Conservation (phyloP, 257 asterid genomes). For the Orobanche coerulescens region DNA sequence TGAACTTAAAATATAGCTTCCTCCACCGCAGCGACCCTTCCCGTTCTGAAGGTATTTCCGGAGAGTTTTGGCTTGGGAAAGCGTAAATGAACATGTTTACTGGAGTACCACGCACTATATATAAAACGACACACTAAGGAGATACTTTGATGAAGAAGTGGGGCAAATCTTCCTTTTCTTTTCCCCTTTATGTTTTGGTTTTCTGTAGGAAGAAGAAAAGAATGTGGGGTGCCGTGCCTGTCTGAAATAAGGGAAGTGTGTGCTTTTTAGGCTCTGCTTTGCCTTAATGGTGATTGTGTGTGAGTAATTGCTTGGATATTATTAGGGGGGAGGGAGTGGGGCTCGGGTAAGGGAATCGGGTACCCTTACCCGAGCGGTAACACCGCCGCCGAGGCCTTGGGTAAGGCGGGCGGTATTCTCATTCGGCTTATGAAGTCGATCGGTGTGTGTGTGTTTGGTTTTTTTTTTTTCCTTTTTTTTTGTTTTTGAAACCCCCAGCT, state of each 20-base stretch:
- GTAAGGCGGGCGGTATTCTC: too few relatives aligned
- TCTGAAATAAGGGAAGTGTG: neutral
- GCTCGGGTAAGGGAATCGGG: too few relatives aligned
- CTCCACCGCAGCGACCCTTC: conserved; percentile 20
- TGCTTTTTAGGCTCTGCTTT: conserved; percentile 25
- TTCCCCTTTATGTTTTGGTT: conserved; percentile 23
- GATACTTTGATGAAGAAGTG: conserved; percentile 66
- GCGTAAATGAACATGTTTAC: conserved; percentile 17
- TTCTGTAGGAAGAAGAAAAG: conserved; percentile 64
- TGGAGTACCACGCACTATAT: conserved; percentile 23
- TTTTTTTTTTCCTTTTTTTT: too few relatives aligned
- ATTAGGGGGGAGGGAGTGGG: too few relatives aligned
- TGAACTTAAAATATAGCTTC: conserved; percentile 4
- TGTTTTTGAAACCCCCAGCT: too few relatives aligned
- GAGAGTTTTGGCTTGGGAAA: conserved; percentile 21
- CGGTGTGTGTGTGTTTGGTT: too few relatives aligned
- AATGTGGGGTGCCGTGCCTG: conserved; percentile 35
- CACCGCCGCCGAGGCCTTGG: too few relatives aligned
- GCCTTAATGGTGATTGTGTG: conserved; percentile 20
- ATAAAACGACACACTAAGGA: conserved; percentile 16
- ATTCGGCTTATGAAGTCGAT: too few relatives aligned
- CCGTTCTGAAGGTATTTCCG: neutral
- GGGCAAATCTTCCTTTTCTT: conserved; percentile 30
- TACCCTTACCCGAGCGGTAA: too few relatives aligned
- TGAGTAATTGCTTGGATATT: conserved; percentile 3